phyloP scores from a whole-genome alignment of 2,329 filamentous ascomycete species.

The Fusarium virguliforme region DNA sequence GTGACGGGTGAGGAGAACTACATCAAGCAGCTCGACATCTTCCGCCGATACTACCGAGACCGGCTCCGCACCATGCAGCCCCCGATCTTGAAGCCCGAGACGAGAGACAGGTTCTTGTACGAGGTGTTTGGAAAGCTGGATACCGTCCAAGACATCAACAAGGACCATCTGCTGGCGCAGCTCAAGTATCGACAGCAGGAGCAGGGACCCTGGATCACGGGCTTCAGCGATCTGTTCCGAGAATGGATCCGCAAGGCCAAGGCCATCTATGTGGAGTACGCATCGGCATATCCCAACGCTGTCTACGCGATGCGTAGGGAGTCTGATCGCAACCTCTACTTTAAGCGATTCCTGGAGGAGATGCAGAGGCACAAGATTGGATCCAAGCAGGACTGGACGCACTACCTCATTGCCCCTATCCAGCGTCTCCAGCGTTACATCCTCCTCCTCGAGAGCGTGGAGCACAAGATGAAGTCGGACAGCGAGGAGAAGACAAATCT shows the following conservation, averaged over 20 bases:
- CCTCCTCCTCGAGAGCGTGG: conserved; percentile 84
- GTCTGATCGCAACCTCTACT: conserved; percentile 86
- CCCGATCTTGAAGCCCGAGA: conserved; percentile 84
- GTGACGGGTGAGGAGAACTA: conserved; percentile 93
- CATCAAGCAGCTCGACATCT: conserved; percentile 89
- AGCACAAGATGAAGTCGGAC: conserved; percentile 86
- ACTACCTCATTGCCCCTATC: conserved; percentile 93
- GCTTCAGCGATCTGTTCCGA: conserved; percentile 96
- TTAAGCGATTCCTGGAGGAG: conserved; percentile 87
- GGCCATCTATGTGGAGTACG: conserved; percentile 91
- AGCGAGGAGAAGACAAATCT: conserved; percentile 93
- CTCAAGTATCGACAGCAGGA: conserved; percentile 97
- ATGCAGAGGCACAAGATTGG: conserved; percentile 85
- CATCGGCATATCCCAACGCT: conserved; percentile 87
- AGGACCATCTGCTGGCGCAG: conserved; percentile 91
- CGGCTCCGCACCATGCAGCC: conserved; percentile 81
- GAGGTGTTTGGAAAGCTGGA: conserved; percentile 95
- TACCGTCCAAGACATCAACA: conserved; percentile 89
- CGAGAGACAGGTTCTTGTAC: conserved; percentile 83
- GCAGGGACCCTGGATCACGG: conserved; percentile 93
- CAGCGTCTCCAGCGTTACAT: conserved; percentile 93
- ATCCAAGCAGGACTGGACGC: conserved; percentile 91
- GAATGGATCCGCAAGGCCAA: conserved; percentile 98
- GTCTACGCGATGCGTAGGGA: conserved; percentile 88
- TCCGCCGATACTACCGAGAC: conserved; percentile 89